These are phyloP conservation scores for Boletus vinaceobasis DNA, from an alignment of 768 basidiomycete genomes.

Conservation along the genomic window DNA sequence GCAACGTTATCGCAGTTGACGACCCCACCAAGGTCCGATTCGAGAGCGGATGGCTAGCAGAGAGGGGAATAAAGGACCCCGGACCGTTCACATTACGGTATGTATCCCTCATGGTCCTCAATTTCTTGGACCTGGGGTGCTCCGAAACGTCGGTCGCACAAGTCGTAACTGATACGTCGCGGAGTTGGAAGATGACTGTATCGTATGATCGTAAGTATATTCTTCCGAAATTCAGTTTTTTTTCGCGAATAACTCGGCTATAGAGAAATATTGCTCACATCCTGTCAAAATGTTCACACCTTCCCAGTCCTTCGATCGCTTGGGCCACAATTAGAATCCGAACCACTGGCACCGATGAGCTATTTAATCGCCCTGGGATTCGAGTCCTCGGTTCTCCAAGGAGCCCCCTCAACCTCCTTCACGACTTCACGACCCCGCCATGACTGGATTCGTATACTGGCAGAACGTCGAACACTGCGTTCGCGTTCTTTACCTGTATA, in stretches of 20 bases:
- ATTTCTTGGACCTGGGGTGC: background rate
- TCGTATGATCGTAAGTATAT: no score
- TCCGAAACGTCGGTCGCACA: background rate
- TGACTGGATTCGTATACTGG: slow-evolving; percentile 15
- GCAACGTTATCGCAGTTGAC: background rate
- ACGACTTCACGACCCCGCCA: slow-evolving; percentile 22
- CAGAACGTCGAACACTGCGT: slow-evolving; percentile 7
- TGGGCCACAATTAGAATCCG: slow-evolving; percentile 3
- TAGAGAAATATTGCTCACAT: slow-evolving; percentile 5
- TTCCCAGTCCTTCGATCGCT: slow-evolving; percentile 5
- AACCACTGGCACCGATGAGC: background rate
- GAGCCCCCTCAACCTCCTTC: slow-evolving; percentile 3
- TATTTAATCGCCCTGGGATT: slow-evolving; percentile 20
- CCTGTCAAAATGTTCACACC: slow-evolving; percentile 1
- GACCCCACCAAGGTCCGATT: background rate
- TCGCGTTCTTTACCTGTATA: slow-evolving; percentile 23
- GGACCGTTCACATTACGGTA: no score
- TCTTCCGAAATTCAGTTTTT: background rate
- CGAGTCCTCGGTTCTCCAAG: background rate
- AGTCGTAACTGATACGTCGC: background rate
- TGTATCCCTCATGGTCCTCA: no score
- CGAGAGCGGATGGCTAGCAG: background rate
- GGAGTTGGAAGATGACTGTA: background rate
- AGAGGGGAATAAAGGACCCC: background rate
- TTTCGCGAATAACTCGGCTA: background rate